phyloP scores from a whole-genome alignment of 441 rosid genomes.

The Isatis lusitanica region DNA sequence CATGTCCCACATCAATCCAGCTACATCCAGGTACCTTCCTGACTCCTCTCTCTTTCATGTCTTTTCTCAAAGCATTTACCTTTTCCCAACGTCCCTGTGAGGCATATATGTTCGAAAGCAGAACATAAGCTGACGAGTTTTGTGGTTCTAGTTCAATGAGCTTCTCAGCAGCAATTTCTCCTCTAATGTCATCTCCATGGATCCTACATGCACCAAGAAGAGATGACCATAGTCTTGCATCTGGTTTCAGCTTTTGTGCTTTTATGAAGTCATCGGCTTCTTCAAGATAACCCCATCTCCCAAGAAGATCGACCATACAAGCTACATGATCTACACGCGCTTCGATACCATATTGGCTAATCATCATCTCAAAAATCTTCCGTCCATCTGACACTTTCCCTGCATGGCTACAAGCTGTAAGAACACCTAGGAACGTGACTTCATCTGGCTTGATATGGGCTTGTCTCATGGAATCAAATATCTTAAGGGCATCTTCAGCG shows the following conservation, averaged over 20 bases:
- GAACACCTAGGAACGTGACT: conserved; percentile 86
- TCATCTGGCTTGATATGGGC: conserved; percentile 65
- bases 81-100: conserved; percentile 80
- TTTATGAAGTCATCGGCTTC: conserved; percentile 76
- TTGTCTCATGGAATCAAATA: conserved; percentile 63
- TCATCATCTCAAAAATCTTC: conserved; percentile 62
- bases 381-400: conserved; percentile 77
- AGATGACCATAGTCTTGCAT: conserved; percentile 83
- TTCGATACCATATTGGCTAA: conserved; percentile 50
- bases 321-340: conserved; percentile 82
- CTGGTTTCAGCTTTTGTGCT: conserved; percentile 54
- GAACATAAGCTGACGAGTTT: conserved; percentile 74
- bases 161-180: conserved; percentile 70
- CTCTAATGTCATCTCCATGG: conserved; percentile 81
- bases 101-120: conserved; percentile 83
- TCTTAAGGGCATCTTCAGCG: conserved; percentile 72
- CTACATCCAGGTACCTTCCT: conserved; percentile 81
- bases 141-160: conserved; percentile 75
- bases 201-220: conserved; percentile 85
- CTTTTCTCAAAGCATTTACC: conserved; percentile 66
- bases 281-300: conserved; percentile 80
- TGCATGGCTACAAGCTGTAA: conserved; percentile 93
- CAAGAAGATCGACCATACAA: conserved; percentile 92
- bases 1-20: conserved; percentile 73
- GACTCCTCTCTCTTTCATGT: conserved; percentile 78